Evolutionary conservation across 331 rosid species (phyloP), one percentile per base, ranked within the genome.

Genomic region (Spiraea crenata): DNA sequence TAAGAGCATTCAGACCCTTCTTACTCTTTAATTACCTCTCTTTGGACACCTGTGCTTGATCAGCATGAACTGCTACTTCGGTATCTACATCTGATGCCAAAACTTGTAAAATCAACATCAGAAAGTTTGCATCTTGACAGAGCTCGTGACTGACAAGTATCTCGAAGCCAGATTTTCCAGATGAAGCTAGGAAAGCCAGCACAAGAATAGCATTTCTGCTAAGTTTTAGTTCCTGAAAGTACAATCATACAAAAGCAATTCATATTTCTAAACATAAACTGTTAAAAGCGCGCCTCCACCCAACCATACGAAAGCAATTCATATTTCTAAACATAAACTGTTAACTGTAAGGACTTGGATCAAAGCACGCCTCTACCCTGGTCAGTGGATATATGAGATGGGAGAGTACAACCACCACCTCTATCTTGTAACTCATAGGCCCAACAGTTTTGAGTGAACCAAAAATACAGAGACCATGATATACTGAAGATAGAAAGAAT

Each of bases 111-210:
- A 89, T 91, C 83, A 86, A 70, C 83, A 83, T 60, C 4, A 93
- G 90, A 79, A 89, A 89, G 82, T 75, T 86, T 78, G 79, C 79
- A 50, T 76, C 86, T 69, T 61, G 65, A 74, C 78, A 50, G 20
- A 89, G 85, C 79, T 76, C 83, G 77, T 74, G 84, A 71, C 74
- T 75, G 49, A 78, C 77, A 57, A 93, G 74, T 69, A 89, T 89
- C 69, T 93, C 99, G 63, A 90, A 91, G 54, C 99, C 96, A 67
- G 81, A 78, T 72, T 81, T 80, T 72, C 96, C 97, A 4, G 99
- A 91, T 3, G 96, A 93, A 52, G 97, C 84, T 2, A 93, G 83
- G 88, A 93, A 90, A 62, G 99, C 92, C 77, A 93, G 84, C 82
- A 89, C 82, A 69, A 84, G 86, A 84, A 90, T 49, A 38, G 90